Conservation (phyloP, 345 rosid species). For the Euphorbia peplus region DNA sequence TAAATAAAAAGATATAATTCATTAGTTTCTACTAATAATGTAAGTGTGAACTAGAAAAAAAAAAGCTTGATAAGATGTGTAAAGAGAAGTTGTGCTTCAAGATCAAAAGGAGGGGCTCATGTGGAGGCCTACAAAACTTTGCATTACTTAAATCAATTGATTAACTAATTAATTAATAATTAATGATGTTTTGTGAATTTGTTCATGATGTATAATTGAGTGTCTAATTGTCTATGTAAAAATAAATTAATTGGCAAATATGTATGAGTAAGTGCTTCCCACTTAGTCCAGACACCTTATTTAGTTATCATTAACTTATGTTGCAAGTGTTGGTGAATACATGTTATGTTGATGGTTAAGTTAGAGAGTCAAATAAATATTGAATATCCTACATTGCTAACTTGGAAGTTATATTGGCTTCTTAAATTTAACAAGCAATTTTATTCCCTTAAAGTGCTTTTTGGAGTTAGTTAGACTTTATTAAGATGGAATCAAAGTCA, state of each 20-base stretch:
- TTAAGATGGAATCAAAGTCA: no score
- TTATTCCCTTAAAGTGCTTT: no score
- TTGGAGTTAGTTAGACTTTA: no score
- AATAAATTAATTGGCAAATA: not conserved
- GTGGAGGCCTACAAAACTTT: constrained; percentile 5
- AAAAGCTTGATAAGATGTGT: not conserved
- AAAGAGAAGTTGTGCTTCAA: constrained; percentile 2
- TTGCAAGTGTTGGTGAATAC: no score
- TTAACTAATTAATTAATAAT: not conserved
- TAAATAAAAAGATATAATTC: no score
- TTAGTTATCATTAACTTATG: not conserved
- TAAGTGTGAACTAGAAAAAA: constrained; percentile 12
- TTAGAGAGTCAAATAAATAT: no score
- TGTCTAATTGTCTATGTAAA: constrained; percentile 2
- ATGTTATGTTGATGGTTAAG: no score
- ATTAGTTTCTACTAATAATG: no score
- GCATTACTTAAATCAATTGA: not conserved
- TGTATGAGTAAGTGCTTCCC: not conserved
- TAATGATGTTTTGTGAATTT: constrained; percentile 2
- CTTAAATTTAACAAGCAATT: no score
- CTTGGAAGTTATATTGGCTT: no score
- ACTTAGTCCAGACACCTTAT: not conserved
- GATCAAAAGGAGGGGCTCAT: not conserved
- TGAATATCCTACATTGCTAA: no score
- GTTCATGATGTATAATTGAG: constrained; percentile 6